phyloP scores from a whole-genome alignment of 176 grass and related monocot genomes.

The Oryza longistaminata region DNA sequence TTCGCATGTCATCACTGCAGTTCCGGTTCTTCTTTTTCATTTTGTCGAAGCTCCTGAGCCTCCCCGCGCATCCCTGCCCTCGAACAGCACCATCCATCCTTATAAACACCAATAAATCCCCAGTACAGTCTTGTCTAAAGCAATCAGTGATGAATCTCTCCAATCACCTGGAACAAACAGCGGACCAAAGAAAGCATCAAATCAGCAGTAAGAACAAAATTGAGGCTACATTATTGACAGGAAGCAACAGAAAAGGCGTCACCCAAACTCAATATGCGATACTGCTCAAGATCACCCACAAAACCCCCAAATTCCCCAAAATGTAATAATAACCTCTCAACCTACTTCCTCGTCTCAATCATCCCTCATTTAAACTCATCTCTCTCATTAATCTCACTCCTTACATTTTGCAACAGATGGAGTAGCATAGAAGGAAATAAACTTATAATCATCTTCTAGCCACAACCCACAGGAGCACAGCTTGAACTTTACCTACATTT shows the following conservation, averaged over 20 bases:
- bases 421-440: no score
- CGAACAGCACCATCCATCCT: background rate
- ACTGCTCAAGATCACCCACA: background rate
- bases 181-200: background rate
- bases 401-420: no score
- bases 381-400: no score
- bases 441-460: no score
- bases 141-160: background rate
- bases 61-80: background rate
- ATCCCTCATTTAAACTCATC: no score
- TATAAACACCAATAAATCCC: background rate
- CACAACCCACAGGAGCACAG: background rate
- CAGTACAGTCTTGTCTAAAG: background rate
- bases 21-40: background rate
- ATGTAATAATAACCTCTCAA: no score
- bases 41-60: background rate
- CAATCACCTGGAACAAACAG: background rate
- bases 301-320: background rate
- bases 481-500: background rate
- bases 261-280: background rate
- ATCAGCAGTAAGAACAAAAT: background rate
- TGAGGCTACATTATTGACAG: background rate
- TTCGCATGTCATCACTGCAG: background rate
- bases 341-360: no score
- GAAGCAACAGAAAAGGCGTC: background rate